Percentiles rank a stretch among this genome's conserved stretches.
These are phyloP conservation scores for Kwoniella dejecticola DNA, from an alignment of 768 basidiomycete genomes.

Conservation along the genomic window DNA sequence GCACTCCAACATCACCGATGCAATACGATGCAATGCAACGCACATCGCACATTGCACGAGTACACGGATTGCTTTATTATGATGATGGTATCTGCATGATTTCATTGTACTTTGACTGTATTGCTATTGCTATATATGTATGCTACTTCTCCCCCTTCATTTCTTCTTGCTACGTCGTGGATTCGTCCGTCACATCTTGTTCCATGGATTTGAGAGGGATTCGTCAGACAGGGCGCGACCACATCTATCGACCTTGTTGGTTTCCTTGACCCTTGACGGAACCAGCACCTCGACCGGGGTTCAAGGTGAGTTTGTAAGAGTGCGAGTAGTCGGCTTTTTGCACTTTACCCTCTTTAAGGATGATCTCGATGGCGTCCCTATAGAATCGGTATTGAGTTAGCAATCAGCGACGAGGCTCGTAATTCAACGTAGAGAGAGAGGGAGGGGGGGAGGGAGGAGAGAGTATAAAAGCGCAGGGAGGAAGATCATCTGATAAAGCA, in stretches of 20 bases:
- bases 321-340: constrained; percentile 35
- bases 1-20: too few species aligned
- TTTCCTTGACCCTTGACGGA: constrained; percentile 25
- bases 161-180: not conserved
- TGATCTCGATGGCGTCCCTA: constrained; percentile 48
- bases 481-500: not conserved
- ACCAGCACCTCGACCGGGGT: constrained; percentile 40
- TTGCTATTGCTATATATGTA: constrained; percentile 7
- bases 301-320: constrained; percentile 37
- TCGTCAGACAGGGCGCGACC: not conserved
- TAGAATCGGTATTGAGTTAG: not conserved
- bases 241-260: constrained; percentile 16
- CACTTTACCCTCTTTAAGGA: constrained; percentile 42
- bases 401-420: not conserved
- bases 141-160: not conserved
- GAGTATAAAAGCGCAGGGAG: too few species aligned
- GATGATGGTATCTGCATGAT: constrained; percentile 10
- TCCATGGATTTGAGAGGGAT: too few species aligned
- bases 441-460: too few species aligned
- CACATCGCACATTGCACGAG: not conserved
- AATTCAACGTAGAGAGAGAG: too few species aligned
- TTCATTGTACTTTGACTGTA: constrained; percentile 4
- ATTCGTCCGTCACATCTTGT: not conserved
- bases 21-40: too few species aligned
- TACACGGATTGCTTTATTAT: not conserved